Percentiles rank a stretch among this genome's conserved stretches.
Evolutionary conservation across 331 rosid species (phyloP).

Genomic region (Rosa hybrid): DNA sequence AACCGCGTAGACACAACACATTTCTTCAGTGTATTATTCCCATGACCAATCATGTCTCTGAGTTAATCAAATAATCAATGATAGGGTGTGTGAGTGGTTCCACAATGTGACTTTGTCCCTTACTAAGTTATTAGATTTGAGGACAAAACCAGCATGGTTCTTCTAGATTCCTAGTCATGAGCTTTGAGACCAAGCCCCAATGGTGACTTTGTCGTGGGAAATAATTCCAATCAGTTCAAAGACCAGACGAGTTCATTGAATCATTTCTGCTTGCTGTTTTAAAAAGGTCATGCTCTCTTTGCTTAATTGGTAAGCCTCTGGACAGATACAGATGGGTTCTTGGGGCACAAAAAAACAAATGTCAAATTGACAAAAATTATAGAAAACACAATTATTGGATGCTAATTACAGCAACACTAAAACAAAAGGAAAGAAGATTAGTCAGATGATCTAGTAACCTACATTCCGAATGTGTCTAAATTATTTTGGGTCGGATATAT

Average conservation of each 20-base stretch:
- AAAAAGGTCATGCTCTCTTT: background rate
- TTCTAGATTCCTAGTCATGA: background rate
- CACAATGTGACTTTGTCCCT: constrained; percentile 13
- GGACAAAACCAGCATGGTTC: constrained; percentile 8
- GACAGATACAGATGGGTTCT: background rate
- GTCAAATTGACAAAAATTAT: background rate
- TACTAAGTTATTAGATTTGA: background rate
- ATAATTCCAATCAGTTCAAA: background rate
- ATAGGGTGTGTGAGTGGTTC: background rate
- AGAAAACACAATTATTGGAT: background rate
- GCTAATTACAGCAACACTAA: background rate
- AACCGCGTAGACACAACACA: constrained; percentile 17
- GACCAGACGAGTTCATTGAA: background rate
- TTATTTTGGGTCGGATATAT: background rate
- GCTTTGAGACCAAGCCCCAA: background rate
- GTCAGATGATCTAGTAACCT: background rate
- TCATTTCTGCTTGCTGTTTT: background rate
- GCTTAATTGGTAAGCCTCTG: background rate
- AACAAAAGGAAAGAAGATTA: background rate
- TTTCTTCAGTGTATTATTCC: background rate
- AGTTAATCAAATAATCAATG: constrained; percentile 12
- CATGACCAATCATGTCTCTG: background rate
- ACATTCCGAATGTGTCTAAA: background rate
- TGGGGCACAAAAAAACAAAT: background rate
- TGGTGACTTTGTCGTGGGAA: constrained; percentile 3